A percentile compares a stretch with the other conserved stretches of the same genome.
Evolutionary conservation across 2,329 filamentous ascomycete species (phyloP).

Genomic region (Pseudocercospora cruenta): DNA sequence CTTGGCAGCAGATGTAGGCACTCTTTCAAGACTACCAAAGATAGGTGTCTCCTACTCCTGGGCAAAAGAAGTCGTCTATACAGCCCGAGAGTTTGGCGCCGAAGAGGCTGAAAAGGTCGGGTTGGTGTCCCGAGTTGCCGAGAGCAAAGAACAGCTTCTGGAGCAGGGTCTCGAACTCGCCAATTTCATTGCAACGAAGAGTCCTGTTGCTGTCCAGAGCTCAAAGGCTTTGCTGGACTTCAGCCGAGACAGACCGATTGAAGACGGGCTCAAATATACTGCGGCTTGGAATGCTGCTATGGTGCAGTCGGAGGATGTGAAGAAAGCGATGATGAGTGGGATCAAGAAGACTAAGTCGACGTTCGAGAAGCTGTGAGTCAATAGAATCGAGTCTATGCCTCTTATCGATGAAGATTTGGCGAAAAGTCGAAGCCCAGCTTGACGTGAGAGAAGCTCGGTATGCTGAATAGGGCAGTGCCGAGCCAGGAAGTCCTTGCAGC

Average conservation of each 20-base stretch:
- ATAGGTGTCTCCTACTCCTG: conserved; percentile 70
- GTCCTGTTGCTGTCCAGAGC: conserved; percentile 82
- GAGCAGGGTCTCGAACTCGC: conserved; percentile 66
- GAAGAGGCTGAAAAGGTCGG: conserved; percentile 70
- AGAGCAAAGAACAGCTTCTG: conserved; percentile 64
- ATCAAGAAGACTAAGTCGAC: conserved; percentile 29
- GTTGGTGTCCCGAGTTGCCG: conserved; percentile 68
- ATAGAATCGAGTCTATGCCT: background rate
- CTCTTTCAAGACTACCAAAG: conserved; percentile 72
- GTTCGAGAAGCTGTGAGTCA: conserved; percentile 29
- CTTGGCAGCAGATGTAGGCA: conserved; percentile 77
- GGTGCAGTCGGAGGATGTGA: conserved; percentile 30
- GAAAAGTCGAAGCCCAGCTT: too few species aligned
- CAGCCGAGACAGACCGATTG: conserved; percentile 74
- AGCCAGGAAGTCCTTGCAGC: background rate
- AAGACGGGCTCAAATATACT: conserved; percentile 52
- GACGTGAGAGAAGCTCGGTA: background rate
- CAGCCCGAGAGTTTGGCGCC: conserved; percentile 68
- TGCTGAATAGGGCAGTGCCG: background rate
- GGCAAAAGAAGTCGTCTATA: conserved; percentile 76
- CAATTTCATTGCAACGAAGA: conserved; percentile 72
- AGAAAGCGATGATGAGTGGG: conserved; percentile 29
- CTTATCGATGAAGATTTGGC: background rate
- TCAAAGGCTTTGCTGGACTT: conserved; percentile 87
- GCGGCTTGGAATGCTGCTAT: conserved; percentile 31